Evolutionary conservation across 192 early-diverging fungal species (phyloP).

Genomic region (Mortierella hygrophila): DNA sequence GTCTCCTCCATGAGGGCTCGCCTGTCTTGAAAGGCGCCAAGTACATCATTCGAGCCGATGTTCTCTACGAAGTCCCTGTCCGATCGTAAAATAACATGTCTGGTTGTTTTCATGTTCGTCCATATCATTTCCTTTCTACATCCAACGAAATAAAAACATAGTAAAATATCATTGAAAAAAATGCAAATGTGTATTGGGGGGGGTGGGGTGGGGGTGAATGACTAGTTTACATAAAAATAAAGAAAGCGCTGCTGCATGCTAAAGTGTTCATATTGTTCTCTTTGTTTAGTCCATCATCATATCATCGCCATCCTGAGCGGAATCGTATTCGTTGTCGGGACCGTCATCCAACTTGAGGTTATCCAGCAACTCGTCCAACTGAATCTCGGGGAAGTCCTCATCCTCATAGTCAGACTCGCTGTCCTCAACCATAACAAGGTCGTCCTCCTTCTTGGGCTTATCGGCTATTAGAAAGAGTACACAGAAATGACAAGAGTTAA

Average conservation of each 20-base stretch:
- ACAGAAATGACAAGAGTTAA: neutral
- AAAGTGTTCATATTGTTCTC: neutral
- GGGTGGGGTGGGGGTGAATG: neutral
- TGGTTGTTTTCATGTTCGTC: neutral
- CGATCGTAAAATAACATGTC: constrained; percentile 11
- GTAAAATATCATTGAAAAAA: neutral
- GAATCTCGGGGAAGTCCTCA: constrained; percentile 94
- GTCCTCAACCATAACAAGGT: constrained; percentile 59
- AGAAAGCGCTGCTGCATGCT: constrained; percentile 9
- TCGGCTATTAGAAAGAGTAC: constrained; percentile 28
- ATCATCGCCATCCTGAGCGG: constrained; percentile 36
- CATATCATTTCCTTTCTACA: neutral
- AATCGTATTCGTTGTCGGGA: constrained; percentile 41
- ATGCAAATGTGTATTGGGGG: neutral
- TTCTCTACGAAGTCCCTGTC: constrained; percentile 58
- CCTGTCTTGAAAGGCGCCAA: constrained; percentile 59
- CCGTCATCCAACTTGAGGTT: constrained; percentile 85
- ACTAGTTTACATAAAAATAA: constrained; percentile 13
- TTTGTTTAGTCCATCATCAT: constrained; percentile 52
- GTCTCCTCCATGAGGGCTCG: constrained; percentile 60
- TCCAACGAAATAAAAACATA: neutral
- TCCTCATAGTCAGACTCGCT: constrained; percentile 79
- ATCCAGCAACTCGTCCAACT: constrained; percentile 93
- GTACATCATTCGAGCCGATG: constrained; percentile 63
- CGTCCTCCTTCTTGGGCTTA: constrained; percentile 45